Base-by-base conservation (phyloP, 768 basidiomycete species). In the Hygrocybe coccinea region DNA sequence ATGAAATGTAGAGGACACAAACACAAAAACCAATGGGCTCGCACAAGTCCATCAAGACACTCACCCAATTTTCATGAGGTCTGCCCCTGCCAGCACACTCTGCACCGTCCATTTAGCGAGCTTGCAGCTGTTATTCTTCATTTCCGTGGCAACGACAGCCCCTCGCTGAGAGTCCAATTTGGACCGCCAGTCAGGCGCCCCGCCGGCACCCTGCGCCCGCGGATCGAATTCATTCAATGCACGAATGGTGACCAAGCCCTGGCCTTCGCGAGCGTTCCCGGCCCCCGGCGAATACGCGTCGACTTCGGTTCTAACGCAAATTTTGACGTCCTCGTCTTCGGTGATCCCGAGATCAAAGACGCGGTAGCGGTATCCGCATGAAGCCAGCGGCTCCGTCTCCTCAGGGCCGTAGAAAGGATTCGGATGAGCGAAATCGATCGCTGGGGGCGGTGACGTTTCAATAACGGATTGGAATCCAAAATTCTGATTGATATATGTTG, bases 121-220 rank as follows among this genome's bases (percentile, higher is more conserved):
- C 71, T 99, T 99, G 75, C 87, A 94, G 63, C 87, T 91, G 75
- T 99, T 99, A 74, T 99, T 99, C 78, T 98, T 99, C 97, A 98
- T 98, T 78, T 99, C 97, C 22, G 92, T 95, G 35, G 97, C 93
- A 57, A 98, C 94, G 41, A 99, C 95, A 2, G 97, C 97, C 59
- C 97, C 97, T 44, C 94, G 84, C 71, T 97, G 94, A 4, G 89
- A 86, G 72, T 99, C 97, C 41, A 99, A 76, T 73, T 95, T 95
- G n/a, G 89, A 82, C 34, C 95, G 84, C 97, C 97, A 99, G 71
- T 99, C 97, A n/a, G 94, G 91, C 15, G 95, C 94, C 48, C 94
- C 93, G 24, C 94, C 95, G 1, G 90, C 86, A 21, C 95, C 95
- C 60, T 84, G 83, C 2, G 93, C 81, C 50, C 92, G 83, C 21